phyloP scores from a whole-genome alignment of 2,329 filamentous ascomycete genomes.

The Pleoardoris graminearum region DNA sequence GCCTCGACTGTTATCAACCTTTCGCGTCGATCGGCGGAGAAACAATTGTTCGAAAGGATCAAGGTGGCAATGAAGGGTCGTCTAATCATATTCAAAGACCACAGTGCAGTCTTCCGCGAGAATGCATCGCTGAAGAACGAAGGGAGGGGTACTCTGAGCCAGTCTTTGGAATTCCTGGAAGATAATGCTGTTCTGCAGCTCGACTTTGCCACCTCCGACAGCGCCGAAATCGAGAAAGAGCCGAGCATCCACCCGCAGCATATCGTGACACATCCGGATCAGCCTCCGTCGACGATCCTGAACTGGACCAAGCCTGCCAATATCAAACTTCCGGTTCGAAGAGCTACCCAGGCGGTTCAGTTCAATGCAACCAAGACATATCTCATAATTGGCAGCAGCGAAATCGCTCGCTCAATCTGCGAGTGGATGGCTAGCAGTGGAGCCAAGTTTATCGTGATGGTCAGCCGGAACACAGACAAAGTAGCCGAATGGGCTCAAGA shows the following conservation, averaged over 20 bases:
- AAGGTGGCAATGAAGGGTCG: not conserved
- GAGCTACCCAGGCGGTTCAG: not conserved
- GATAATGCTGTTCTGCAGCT: not conserved
- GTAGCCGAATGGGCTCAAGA: slow-evolving; percentile 18
- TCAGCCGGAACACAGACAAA: slow-evolving; percentile 45
- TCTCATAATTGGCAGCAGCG: slow-evolving; percentile 23
- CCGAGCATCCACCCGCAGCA: slow-evolving; percentile 1
- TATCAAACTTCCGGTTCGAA: slow-evolving; percentile 5
- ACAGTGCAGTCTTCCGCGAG: slow-evolving; percentile 6
- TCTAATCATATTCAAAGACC: slow-evolving; percentile 1
- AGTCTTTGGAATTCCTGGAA: not conserved
- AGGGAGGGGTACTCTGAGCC: not conserved
- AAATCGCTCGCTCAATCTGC: slow-evolving; percentile 17
- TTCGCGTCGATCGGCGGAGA: slow-evolving; percentile 9
- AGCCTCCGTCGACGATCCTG: slow-evolving; percentile 1
- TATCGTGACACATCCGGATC: not conserved
- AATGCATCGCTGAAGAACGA: not conserved
- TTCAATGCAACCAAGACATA: slow-evolving; percentile 19
- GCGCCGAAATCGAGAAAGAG: not conserved
- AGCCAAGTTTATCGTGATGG: slow-evolving; percentile 28
- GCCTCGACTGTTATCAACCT: slow-evolving; percentile 11
- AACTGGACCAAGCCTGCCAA: slow-evolving; percentile 10
- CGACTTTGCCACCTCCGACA: no score
- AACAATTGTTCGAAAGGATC: slow-evolving; percentile 9
- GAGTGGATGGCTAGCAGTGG: slow-evolving; percentile 23